These are phyloP conservation scores for Centrapalus pauciflorus DNA, from an alignment of 129 eudicot genomes.

Conservation along the genomic window DNA sequence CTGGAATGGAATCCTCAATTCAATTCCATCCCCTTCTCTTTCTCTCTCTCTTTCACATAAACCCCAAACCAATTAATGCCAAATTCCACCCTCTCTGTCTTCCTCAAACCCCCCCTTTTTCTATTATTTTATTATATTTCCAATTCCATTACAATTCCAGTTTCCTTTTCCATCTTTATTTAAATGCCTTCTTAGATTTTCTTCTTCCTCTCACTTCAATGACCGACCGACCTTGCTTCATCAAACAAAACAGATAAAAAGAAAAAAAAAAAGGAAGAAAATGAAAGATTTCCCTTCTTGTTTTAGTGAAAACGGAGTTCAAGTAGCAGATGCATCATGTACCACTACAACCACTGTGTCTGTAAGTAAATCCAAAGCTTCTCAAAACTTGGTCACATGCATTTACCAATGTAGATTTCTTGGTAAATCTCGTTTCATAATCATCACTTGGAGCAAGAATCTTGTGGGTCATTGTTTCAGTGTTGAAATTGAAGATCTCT, in stretches of 20 bases:
- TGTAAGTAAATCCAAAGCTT: constrained; percentile 48
- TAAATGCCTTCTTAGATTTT: constrained; percentile 14
- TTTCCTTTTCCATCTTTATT: constrained; percentile 1
- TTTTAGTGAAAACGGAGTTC: constrained; percentile 83
- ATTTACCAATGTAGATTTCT: constrained; percentile 54
- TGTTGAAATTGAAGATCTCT: constrained; percentile 53
- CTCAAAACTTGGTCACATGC: constrained; percentile 63
- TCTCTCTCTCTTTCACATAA: constrained; percentile 5
- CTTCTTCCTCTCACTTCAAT: not conserved
- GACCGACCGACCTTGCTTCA: not conserved
- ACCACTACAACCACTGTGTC: constrained; percentile 31
- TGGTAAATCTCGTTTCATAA: constrained; percentile 63
- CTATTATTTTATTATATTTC: not conserved
- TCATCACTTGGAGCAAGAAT: constrained; percentile 61
- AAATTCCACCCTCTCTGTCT: not conserved
- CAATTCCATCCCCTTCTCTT: not conserved
- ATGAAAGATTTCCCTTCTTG: constrained; percentile 98
- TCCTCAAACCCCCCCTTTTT: no score
- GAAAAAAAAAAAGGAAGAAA: not conserved
- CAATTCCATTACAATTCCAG: not conserved
- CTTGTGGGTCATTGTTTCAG: constrained; percentile 80
- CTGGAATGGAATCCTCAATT: not conserved
- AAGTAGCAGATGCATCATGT: constrained; percentile 78
- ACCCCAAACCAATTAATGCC: not conserved
- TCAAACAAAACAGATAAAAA: no score